Conservation (phyloP, 768 basidiomycete genomes). For the Mycena olivaceomarginata region DNA sequence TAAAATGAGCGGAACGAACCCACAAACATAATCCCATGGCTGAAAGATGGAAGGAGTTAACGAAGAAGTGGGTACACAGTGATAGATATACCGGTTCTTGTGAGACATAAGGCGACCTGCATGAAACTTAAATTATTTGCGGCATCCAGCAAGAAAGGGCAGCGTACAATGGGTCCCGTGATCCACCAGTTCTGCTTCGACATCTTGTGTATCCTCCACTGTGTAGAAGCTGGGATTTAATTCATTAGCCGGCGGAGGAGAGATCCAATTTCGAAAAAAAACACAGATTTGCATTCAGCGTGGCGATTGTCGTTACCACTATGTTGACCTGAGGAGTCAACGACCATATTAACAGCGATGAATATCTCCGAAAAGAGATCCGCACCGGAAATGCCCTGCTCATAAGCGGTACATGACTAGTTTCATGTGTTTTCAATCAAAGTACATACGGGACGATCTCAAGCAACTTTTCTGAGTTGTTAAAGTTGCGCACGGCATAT, state of each 20-base stretch:
- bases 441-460: constrained; percentile 46
- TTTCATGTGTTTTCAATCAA: constrained; percentile 6
- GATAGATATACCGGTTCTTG: constrained; percentile 21
- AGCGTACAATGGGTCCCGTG: constrained; percentile 49
- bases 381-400: constrained; percentile 8
- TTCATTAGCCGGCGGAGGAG: constrained; percentile 5
- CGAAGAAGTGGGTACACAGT: constrained; percentile 7
- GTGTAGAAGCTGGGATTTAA: constrained; percentile 22
- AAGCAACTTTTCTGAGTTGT: constrained; percentile 32
- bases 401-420: constrained; percentile 11
- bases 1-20: not conserved
- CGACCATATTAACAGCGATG: constrained; percentile 5
- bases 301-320: constrained; percentile 13
- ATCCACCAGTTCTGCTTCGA: constrained; percentile 57
- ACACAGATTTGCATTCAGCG: constrained; percentile 38
- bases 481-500: constrained; percentile 57
- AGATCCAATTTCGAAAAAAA: constrained; percentile 22
- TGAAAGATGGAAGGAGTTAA: constrained; percentile 8
- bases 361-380: constrained; percentile 9
- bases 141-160: constrained; percentile 3
- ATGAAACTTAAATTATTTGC: constrained; percentile 8
- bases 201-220: constrained; percentile 59
- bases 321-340: constrained; percentile 5
- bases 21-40: constrained; percentile 28
- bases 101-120: constrained; percentile 11